A percentile compares a stretch with the other conserved stretches of the same genome.
Evolutionary conservation across 2,329 filamentous ascomycete genomes (phyloP).

Genomic region (Colletotrichum musicola): DNA sequence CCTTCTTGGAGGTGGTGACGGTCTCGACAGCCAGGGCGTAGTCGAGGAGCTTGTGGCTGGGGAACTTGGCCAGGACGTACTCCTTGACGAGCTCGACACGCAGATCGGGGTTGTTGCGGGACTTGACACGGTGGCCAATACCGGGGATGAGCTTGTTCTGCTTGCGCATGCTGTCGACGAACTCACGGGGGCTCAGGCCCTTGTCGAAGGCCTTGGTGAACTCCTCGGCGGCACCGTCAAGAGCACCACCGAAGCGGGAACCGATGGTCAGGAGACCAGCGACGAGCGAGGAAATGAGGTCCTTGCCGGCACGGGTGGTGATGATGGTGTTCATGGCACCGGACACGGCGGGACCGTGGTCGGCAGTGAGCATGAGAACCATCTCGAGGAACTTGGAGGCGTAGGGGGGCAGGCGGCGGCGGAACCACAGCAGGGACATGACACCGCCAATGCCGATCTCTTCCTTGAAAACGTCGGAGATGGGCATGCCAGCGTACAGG

Average conservation of each 20-base stretch:
- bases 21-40: constrained; percentile 98
- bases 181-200: constrained; percentile 97
- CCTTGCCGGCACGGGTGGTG: constrained; percentile 98
- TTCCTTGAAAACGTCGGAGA: constrained; percentile 99
- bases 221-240: constrained; percentile 97
- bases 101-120: constrained; percentile 99
- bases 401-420: constrained; percentile 93
- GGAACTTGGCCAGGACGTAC: constrained; percentile 97
- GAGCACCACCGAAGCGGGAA: constrained; percentile 97
- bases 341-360: constrained; percentile 98
- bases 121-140: constrained; percentile 99
- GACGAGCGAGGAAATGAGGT: constrained; percentile 94
- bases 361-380: constrained; percentile 99
- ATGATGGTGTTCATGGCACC: constrained; percentile 99
- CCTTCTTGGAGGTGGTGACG: constrained; percentile 99
- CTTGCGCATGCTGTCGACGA: constrained; percentile 99
- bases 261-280: constrained; percentile 98
- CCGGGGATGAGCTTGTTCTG: constrained; percentile 99
- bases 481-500: constrained; percentile 98
- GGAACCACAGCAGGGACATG: constrained; percentile 99
- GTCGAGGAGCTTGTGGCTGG: constrained; percentile 97
- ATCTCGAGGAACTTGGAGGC: constrained; percentile 99
- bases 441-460: constrained; percentile 99
- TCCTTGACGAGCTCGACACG: constrained; percentile 99
- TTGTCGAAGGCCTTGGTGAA: constrained; percentile 99